Percentiles rank a stretch among this genome's conserved stretches.
phyloP scores from a whole-genome alignment of 1,284 basidiomycete genomes.

The Ganoderma leucocontextum region DNA sequence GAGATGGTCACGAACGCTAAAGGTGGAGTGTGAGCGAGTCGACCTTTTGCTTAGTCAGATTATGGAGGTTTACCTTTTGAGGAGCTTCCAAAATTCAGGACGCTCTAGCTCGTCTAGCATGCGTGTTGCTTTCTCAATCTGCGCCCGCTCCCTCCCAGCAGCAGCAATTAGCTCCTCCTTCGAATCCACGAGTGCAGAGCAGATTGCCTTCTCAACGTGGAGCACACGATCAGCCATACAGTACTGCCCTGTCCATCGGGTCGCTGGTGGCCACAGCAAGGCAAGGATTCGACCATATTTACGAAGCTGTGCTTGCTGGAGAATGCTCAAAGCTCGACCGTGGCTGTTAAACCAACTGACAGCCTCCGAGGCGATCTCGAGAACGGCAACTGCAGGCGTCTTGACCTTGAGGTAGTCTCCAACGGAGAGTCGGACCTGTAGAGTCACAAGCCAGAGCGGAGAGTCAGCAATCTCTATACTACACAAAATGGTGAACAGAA shows the following conservation, averaged over 20 bases:
- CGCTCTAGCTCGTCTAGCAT: slow-evolving; percentile 41
- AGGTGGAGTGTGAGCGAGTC: no score
- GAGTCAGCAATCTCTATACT: no score
- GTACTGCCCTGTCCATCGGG: slow-evolving; percentile 31
- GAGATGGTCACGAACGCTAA: neutral
- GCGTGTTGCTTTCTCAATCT: slow-evolving; percentile 34
- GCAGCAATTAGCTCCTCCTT: neutral
- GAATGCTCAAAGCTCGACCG: slow-evolving; percentile 37
- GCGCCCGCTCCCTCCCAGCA: neutral
- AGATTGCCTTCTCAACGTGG: slow-evolving; percentile 24
- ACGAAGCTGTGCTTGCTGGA: slow-evolving; percentile 31
- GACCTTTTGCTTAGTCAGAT: no score
- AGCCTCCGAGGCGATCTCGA: slow-evolving; percentile 32
- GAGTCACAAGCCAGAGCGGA: no score
- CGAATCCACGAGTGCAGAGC: neutral
- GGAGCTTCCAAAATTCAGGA: slow-evolving; percentile 35
- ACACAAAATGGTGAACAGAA: no score
- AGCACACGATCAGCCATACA: slow-evolving; percentile 19
- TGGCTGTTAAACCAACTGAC: slow-evolving; percentile 47
- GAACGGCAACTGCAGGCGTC: slow-evolving; percentile 16
- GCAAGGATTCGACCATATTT: slow-evolving; percentile 10
- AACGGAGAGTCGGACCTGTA: neutral
- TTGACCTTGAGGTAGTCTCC: slow-evolving; percentile 11
- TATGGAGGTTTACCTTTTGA: no score
- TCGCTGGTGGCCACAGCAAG: slow-evolving; percentile 20